Evolutionary conservation across 2,329 filamentous ascomycete species (phyloP), one percentile per base, ranked within the genome.

Genomic region (Aaosphaeria pasadenensis): DNA sequence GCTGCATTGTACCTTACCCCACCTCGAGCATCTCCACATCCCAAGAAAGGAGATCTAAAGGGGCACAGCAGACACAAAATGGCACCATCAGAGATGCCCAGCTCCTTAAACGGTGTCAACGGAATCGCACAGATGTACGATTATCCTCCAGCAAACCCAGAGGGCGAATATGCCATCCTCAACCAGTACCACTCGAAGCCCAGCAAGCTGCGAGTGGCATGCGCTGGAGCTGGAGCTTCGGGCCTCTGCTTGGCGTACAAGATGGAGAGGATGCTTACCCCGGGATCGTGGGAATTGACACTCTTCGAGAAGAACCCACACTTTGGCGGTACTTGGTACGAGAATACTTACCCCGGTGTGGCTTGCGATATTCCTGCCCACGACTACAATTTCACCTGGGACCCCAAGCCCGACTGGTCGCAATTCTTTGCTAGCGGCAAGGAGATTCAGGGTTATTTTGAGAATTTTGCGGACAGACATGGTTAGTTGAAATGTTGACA

Each of bases 321-420:
- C 30, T 63, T 66, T 43, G 63, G 62, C 9, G 63, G 63, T 36
- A 66, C 63, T 4, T 66, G 64, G 64, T 66, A 65, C 48, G 64
- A 68, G 48, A 67, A 68, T 43, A 62, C 57, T 1, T 67, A 69
- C 43, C 64, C 64, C 3, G 66, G 66, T 42, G 57, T 64, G 11
- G 64, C 63, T 29, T 69, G 65, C 46, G 64, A 69, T 49, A 67
- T 69, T 28, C 64, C 64, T 7, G 53, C 60, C 2, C 81, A 84
- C 66, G 83, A 80, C 63, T 85, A 85, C 58, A 82, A 83, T 58
- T 84, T 82, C 58, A 79, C 80, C 2, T 85, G 79, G 77, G 74
- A 77, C 46, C 79, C 77, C 2, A 85, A 85, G 59, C 76, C 75
- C 0, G 75, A 87, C 6, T 78, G 76, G 76, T 71, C 70, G 5